Percentiles rank a stretch among this genome's conserved stretches.
These are phyloP conservation scores for Dispira parvispora DNA, from an alignment of 192 early-diverging fungal species.

Conservation along the genomic window DNA sequence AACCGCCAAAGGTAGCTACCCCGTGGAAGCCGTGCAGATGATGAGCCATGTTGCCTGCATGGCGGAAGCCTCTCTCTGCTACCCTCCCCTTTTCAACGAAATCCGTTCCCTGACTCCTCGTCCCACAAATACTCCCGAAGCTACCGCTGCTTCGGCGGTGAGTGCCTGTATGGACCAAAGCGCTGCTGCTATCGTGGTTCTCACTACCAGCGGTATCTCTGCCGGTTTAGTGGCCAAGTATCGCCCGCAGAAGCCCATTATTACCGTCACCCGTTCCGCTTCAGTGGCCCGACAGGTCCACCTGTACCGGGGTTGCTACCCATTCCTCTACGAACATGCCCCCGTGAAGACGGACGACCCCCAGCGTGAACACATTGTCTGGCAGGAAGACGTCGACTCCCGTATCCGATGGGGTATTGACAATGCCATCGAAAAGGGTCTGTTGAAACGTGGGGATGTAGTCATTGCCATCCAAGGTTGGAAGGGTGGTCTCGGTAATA, in stretches of 20 bases:
- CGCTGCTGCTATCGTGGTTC: slow-evolving; percentile 76
- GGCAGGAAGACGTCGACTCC: slow-evolving; percentile 72
- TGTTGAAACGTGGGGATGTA: slow-evolving; percentile 45
- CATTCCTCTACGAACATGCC: slow-evolving; percentile 46
- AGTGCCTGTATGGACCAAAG: slow-evolving; percentile 64
- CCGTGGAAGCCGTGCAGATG: slow-evolving; percentile 77
- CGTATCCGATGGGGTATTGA: slow-evolving; percentile 64
- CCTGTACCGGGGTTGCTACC: slow-evolving; percentile 65
- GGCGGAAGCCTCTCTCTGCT: slow-evolving; percentile 87
- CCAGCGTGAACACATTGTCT: slow-evolving; percentile 33
- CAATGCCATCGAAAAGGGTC: slow-evolving; percentile 44
- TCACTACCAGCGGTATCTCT: slow-evolving; percentile 77
- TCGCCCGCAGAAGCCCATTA: slow-evolving; percentile 76
- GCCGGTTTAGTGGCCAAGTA: slow-evolving; percentile 88
- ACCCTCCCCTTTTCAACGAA: slow-evolving; percentile 85
- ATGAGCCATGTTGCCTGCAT: slow-evolving; percentile 87
- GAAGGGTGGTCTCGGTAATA: slow-evolving; percentile 61
- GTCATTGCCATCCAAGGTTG: slow-evolving; percentile 67
- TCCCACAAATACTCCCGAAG: slow-evolving; percentile 76
- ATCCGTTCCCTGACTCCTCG: slow-evolving; percentile 55
- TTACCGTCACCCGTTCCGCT: slow-evolving; percentile 74
- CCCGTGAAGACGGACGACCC: slow-evolving; percentile 19
- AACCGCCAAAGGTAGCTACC: slow-evolving; percentile 90
- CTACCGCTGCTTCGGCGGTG: slow-evolving; percentile 81
- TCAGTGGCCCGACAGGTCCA: slow-evolving; percentile 58